A percentile compares a stretch with the other conserved stretches of the same genome.
Conservation (phyloP, 108 stramenopile genomes). For the Nitzschia putrida region DNA sequence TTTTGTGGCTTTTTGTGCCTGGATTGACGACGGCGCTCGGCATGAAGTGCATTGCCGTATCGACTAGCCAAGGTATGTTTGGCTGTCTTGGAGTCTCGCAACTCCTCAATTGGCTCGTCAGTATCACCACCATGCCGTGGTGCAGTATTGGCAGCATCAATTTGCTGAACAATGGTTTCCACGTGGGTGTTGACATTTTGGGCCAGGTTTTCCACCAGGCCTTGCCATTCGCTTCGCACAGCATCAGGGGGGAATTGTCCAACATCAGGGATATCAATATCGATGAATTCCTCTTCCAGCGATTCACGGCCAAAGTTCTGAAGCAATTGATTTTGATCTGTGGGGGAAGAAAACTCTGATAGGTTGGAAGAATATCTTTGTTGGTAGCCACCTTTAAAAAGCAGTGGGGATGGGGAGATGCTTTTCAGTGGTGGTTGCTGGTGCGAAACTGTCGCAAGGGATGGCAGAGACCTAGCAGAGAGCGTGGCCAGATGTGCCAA, state of each 20-base stretch:
- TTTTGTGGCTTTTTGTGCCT: neutral
- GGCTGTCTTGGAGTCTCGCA: neutral
- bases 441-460: no score
- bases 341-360: no score
- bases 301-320: no score
- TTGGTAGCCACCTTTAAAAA: no score
- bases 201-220: slow-evolving; percentile 15
- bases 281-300: no score
- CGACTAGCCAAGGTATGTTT: neutral
- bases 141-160: slow-evolving; percentile 3
- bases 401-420: no score
- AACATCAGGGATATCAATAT: no score
- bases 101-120: neutral
- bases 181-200: slow-evolving; percentile 19
- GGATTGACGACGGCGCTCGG: neutral
- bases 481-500: no score
- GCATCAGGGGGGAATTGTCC: neutral
- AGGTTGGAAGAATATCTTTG: no score
- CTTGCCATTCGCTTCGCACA: neutral
- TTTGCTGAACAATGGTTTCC: slow-evolving; percentile 10
- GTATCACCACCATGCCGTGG: neutral
- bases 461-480: no score
- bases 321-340: no score
- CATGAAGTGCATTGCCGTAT: slow-evolving; percentile 6
- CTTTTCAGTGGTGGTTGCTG: no score